Evolutionary conservation across 1,139 yeast species (phyloP), one percentile per base, ranked within the genome.

Genomic region (Zygoascus sp.): DNA sequence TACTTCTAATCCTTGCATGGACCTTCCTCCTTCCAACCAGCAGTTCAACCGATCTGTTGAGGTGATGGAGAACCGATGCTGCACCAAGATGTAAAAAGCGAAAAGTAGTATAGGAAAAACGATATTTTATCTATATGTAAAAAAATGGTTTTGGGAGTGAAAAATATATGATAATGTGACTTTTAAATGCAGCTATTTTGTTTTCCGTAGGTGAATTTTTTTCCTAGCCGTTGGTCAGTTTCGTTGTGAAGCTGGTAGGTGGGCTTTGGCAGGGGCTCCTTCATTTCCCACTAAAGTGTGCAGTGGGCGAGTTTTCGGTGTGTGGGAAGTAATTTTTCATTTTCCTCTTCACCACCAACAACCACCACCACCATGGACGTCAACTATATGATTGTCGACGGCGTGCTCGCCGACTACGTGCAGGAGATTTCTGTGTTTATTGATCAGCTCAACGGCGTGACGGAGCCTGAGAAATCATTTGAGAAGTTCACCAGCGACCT

Each of bases 1-100:
- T 66, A 80, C 80, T 57, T 80, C 71, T 64, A 86, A 86, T 67
- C 96, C 96, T 22, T 90, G 90, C 35, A 73, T 87, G 64, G 94
- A 85, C 61, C 73, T 87, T 45, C 95, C 95, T 43, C 81, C 81
- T 62, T 79, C 94, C 15, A 76, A 68, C 60, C 84, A 86, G 66
- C 59, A 66, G 30, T 81, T 85, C 70, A 87, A 86, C 75, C 79
- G 85, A 68, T 82, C 90, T n/a, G 72, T 70, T 40, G 76, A 65
- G 50, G 69, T 66, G 30, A 63, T 61, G 65, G 62, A 64, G 40
- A 58, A 60, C 56, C 58, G 67, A 46, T 53, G 62, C 44, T 62
- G 68, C 57, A 58, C 22, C 28, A 42, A 42, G 28, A 42, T 42
- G 15, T 42, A 37, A 35, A 15, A 23, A 7, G 10, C n/a, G n/a